Evolutionary conservation across 371 early-diverging fungal genomes (phyloP), one percentile per base, ranked within the genome.

Genomic region (Blakeslea trispora): DNA sequence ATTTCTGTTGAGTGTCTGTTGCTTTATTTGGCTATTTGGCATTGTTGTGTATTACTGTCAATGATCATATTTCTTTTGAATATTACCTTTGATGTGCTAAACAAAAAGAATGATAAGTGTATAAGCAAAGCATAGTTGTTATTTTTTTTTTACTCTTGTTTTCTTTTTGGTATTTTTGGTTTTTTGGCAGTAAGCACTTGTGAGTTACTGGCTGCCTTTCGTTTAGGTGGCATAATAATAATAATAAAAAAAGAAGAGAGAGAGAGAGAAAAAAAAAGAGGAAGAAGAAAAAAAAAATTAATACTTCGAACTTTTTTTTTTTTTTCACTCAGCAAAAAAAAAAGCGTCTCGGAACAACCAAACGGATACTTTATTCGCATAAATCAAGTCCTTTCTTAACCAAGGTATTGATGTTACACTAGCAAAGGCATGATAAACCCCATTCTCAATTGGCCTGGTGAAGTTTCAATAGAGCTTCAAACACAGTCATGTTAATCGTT

Each of bases 401-500:
- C 5, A 28, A 28, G 7, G 28, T 28, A n/a, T n/a, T n/a, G n/a
- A n/a, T 7, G 28, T 7, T 5, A 3, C 3, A 28, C 28, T 5
- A 28, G 28, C 28, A 28, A 28, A 40, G 41, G n/a, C n/a, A n/a
- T n/a, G n/a, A n/a, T n/a, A n/a, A n/a, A n/a, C n/a, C n/a, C n/a
- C n/a, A n/a, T n/a, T n/a, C 18, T 21, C 10, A 44, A 17, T 44
- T 17, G 5, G 10, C 18, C 11, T 51, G 50, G 7, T 51, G 63
- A 11, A 63, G 7, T 11, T 53, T 53, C 56, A 89, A 87, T 35
- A 91, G 53, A 44, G 69, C 58, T 57, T 91, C 92, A 57, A 82
- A 91, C 15, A 85, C 66, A 1, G 85, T 79, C 85, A 90, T 86
- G 40, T 79, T 77, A 39, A 90, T 79, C 1, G 85, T 80, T 19